Base-by-base conservation (phyloP, 2,329 filamentous ascomycete genomes). In the Hypoxylon sp. region DNA sequence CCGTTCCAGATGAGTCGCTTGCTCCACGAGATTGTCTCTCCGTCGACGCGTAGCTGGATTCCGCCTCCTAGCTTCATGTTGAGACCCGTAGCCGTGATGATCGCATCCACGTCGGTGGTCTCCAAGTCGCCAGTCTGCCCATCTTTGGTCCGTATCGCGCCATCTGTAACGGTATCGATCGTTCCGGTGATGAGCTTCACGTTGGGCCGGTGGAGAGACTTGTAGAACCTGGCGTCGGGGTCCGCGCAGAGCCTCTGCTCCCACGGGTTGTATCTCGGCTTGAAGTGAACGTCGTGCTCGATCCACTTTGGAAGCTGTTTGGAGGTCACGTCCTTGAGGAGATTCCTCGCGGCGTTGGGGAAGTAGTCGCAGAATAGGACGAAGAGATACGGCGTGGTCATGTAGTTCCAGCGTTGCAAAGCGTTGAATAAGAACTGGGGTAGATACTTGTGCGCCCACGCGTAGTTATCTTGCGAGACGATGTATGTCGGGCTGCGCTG, bases 401-500 rank as follows among this genome's bases (percentile, higher is more conserved):
- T 42, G 1, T 81, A 80, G 13, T 17, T 23, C 16, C 21, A 9
- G 3, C 38, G 27, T 12, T 23, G 15, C 3, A 8, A 31, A 5
- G 16, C 2, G 2, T 7, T 7, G 27, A 15, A 5, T 1, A 23
- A 6, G 7, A 17, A 42, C 8, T 11, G 9, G 12, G 25, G 38
- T 3, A 38, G 12, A 16, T 19, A 26, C 17, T 31, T 5, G 3
- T 23, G 26, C 15, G 11, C 20, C 3, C 13, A 20, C 9, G 26
- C 21, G 29, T 54, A 78, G 5, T 55, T 60, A 26, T 67, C 74
- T 0, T 5, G 9, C 21, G 76, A 78, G 3, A 73, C 69, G 43
- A 91, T 78, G 62, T 89, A 91, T 1, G 78, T 81, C 0, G 90
- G 90, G 27, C 85, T 90, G 48, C 90, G 83, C 71, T 94, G 90